Evolutionary conservation across 345 rosid genomes (phyloP).

Genomic region (Populus euphratica): DNA sequence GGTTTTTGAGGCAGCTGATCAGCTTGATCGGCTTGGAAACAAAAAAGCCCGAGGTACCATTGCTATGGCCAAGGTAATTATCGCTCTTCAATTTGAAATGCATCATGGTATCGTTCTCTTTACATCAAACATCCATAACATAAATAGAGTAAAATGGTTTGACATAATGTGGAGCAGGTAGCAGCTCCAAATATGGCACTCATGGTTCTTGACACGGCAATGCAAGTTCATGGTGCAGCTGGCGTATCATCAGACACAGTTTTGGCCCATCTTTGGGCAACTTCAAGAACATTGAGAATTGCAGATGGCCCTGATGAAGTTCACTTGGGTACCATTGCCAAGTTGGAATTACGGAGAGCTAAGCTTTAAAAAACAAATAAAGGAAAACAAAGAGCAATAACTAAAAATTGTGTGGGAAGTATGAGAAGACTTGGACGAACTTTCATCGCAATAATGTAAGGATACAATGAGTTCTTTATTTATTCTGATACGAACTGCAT

Average conservation of each 20-base stretch:
- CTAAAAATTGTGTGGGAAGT: no score
- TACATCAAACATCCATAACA: background rate
- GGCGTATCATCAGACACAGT: slow-evolving; percentile 79
- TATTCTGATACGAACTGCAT: no score
- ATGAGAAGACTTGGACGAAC: no score
- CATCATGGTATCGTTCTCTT: background rate
- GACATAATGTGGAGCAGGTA: slow-evolving; percentile 45
- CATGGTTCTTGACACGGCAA: slow-evolving; percentile 78
- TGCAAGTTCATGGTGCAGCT: slow-evolving; percentile 89
- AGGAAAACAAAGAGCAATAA: background rate
- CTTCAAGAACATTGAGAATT: slow-evolving; percentile 75
- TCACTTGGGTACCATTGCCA: slow-evolving; percentile 85
- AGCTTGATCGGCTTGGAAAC: slow-evolving; percentile 89
- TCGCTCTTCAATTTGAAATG: background rate
- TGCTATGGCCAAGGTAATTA: slow-evolving; percentile 88
- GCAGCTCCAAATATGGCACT: slow-evolving; percentile 96
- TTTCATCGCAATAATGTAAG: no score
- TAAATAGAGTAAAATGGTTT: background rate
- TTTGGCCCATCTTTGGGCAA: slow-evolving; percentile 84
- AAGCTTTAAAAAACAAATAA: slow-evolving; percentile 44
- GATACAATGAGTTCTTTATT: no score
- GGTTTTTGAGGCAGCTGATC: slow-evolving; percentile 89
- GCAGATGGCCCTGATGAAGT: slow-evolving; percentile 97
- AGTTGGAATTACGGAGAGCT: slow-evolving; percentile 68
- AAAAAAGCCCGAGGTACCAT: slow-evolving; percentile 71